Evolutionary conservation across 1,284 basidiomycete genomes (phyloP), one percentile per base, ranked within the genome.

Genomic region (Inonotus hispidus): DNA sequence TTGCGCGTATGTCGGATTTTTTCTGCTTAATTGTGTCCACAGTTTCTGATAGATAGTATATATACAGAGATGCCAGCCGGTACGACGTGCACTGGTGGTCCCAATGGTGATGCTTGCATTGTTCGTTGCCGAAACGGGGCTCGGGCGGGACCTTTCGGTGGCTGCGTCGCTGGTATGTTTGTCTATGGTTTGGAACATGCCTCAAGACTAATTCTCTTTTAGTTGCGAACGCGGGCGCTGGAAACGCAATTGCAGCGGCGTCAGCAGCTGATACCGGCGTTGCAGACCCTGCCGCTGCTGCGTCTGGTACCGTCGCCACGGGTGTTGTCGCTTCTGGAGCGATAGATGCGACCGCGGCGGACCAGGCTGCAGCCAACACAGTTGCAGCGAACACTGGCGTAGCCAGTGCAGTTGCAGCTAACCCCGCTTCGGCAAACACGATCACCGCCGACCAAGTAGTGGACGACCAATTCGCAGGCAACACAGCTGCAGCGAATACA

Each of bases 71-170:
- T 59, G 54, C 64, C 56, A 45, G 61, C 60, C 38, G 68, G 68
- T 1, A 56, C 58, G 23, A 56, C 62, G 1, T 69, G 68, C 63
- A 64, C 67, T 16, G 68, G 68, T 49, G 66, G 65, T 29, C 58
- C 67, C 1, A 63, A 63, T 29, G 68, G 66, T 21, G 57, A 65
- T 32, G 66, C 66, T 0, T 69, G 68, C 65, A 47, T 69, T 43
- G 66, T 69, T 1, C 65, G 67, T 4, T 68, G 67, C 66, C 59
- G 65, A 11, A 66, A 66, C 56, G 35, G 58, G 19, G 65, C 67
- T 14, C 41, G 46, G 7, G 67, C 67, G 3, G 68, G 68, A 49
- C 68, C 68, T 5, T 68, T 68, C 54, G 68, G 68, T 43, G 64
- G 65, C n/a, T 68, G 68, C 52, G 66, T 49, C 1, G 65, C 66